Evolutionary conservation across 2,329 filamentous ascomycete species (phyloP).

Genomic region (Cercospora citrullina): DNA sequence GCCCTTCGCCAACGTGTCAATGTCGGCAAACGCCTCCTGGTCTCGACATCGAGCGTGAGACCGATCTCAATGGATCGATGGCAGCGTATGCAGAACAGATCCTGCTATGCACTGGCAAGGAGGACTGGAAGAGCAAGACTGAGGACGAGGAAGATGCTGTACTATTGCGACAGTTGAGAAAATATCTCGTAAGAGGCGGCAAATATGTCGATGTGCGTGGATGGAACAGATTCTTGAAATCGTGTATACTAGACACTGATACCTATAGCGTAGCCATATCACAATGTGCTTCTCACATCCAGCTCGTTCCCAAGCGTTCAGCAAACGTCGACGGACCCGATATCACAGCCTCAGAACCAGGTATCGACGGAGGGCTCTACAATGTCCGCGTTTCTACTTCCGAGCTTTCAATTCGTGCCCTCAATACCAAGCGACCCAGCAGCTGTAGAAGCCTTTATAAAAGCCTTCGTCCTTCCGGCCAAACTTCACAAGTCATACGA

Average conservation of each 20-base stretch:
- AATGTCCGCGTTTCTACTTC: constrained; percentile 73
- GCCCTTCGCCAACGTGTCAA: constrained; percentile 73
- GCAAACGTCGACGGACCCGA: neutral
- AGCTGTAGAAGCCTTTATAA: constrained; percentile 57
- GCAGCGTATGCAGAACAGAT: constrained; percentile 78
- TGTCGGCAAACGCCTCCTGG: constrained; percentile 68
- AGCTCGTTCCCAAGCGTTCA: constrained; percentile 66
- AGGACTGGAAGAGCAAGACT: constrained; percentile 80
- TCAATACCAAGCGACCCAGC: constrained; percentile 64
- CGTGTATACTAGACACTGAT: constrained; percentile 24
- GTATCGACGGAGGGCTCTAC: constrained; percentile 29
- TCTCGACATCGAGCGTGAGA: constrained; percentile 72
- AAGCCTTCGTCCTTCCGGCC: constrained; percentile 65
- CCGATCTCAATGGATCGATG: constrained; percentile 73
- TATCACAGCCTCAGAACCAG: constrained; percentile 29
- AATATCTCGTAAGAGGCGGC: constrained; percentile 44
- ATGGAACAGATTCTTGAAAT: neutral
- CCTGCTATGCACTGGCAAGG: constrained; percentile 75
- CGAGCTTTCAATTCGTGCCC: constrained; percentile 78
- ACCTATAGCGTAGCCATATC: constrained; percentile 65
- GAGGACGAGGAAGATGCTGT: constrained; percentile 69
- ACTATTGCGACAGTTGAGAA: constrained; percentile 71
- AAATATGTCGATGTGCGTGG: constrained; percentile 49
- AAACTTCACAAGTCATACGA: constrained; percentile 64
- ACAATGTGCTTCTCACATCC: constrained; percentile 75